Base-by-base conservation (phyloP, 78 protist genomes). In the Paulinella micropora region DNA sequence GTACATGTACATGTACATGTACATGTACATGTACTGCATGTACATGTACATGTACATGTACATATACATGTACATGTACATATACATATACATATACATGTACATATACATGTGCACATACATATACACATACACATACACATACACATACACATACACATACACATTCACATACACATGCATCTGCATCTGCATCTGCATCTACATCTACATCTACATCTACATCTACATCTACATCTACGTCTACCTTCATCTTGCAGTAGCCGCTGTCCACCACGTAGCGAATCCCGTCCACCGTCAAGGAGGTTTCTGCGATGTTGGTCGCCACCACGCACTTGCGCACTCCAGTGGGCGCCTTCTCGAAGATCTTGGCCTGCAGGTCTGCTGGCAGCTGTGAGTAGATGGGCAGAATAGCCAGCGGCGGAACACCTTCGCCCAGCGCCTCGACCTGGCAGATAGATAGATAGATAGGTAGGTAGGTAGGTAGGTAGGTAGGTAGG, bases 261-360 rank as follows among this genome's bases (percentile, higher is more conserved):
- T 37, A 92, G 64, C 94, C 94, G 38, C 89, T 88, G 91, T 98
- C 99, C 67, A 98, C 93, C 23, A 98, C 99, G 89, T 92, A 98
- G 37, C 95, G 93, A 40, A 98, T 96, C 37, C 97, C 98, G 90
- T 96, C 97, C 69, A 97, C 95, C 2, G 99, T 97, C 34, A 97
- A 92, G 39, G 98, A 94, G 1, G 99, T 98, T 87, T 98, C 99
- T 36, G 99, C 99, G 87, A 97, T 97, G 94, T 96, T 97, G 34
- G 99, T 98, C 31, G 99, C 94, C 26, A 97, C 98, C n/a, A 98
- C 93, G 84, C 94, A 92, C 89, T 97, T 96, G 31, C 97, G 88
- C 9, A 89, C 81, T 0, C 96, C 97, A 31, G 1, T 23, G 23
- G 82, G 91, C 2, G 97, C 93, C 0, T 41, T 51, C 35, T 93